These are phyloP conservation scores for Cadophora luteo-olivacea DNA, from an alignment of 2,329 filamentous ascomycete genomes.

Conservation along the genomic window DNA sequence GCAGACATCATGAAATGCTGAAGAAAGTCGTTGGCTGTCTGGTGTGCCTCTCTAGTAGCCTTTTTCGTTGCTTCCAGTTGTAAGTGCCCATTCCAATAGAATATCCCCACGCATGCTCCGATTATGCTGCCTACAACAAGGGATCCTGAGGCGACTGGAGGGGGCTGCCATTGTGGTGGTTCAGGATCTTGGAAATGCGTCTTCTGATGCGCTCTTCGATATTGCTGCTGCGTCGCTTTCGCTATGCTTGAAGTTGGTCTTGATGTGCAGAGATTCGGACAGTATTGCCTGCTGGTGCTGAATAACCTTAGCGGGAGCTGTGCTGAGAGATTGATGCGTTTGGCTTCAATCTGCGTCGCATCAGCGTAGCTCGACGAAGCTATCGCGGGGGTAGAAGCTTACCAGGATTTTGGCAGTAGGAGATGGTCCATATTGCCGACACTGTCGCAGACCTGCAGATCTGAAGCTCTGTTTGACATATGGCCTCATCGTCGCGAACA, in stretches of 20 bases:
- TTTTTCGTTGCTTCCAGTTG: conserved; percentile 3
- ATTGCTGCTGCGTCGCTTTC: not conserved
- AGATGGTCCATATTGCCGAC: not conserved
- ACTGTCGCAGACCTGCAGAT: not conserved
- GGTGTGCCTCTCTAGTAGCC: not conserved
- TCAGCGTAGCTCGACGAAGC: not conserved
- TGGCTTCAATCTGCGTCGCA: conserved; percentile 8
- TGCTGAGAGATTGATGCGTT: conserved; percentile 8
- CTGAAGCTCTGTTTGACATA: not conserved
- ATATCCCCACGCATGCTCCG: conserved; percentile 21
- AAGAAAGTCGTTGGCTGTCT: conserved; percentile 17
- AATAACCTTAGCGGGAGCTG: conserved; percentile 10
- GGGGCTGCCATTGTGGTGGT: not conserved
- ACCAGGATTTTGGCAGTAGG: conserved; percentile 4
- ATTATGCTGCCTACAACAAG: conserved; percentile 23
- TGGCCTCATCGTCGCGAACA: not conserved
- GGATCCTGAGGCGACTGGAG: not conserved
- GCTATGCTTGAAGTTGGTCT: not conserved
- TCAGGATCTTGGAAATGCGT: not conserved
- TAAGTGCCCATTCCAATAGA: not conserved
- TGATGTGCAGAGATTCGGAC: not conserved
- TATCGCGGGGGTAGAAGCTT: conserved; percentile 11
- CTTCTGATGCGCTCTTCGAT: not conserved
- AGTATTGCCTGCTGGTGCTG: not conserved
- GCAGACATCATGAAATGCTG: conserved; percentile 21